Base-by-base conservation (phyloP, 2,329 filamentous ascomycete genomes). In the Venturia pyrina region DNA sequence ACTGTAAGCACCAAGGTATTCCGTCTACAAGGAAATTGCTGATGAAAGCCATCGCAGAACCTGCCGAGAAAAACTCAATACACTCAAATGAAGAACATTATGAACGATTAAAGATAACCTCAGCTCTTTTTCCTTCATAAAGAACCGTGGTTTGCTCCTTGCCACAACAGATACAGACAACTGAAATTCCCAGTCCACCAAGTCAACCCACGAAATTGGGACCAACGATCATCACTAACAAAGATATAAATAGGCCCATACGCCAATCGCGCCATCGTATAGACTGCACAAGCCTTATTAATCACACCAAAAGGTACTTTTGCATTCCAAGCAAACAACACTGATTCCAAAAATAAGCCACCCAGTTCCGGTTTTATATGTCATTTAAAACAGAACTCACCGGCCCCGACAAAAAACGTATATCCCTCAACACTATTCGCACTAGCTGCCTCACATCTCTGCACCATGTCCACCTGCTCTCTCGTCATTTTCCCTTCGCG, bases 381-480 rank as follows among this genome's bases (percentile, higher is more conserved):
- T 8, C 7, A 40, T 40, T 11, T 40, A 11, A 5, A 40, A 40
- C 4, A 11, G 19, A 28, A 40, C n/a, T n/a, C 40, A 61, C 57
- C 57, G 19, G 57, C 32, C 3, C 57, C 57, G 3, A 37, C 1
- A 43, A 61, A 40, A 19, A 37, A 32, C 1, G 57, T 40, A 43
- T 61, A 61, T 7, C 57, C 24, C 21, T 61, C 57, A 6, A 61
- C 57, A 43, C 57, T 61, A 40, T 61, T 61, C 28, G 57, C 57
- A 61, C 32, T 40, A 43, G 57, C 57, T 1, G 32, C 57, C 40
- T 61, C 57, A 21, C 28, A 61, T 17, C 34, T 37, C 28, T 61
- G 28, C 19, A 61, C 28, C 57, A 40, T 61, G 10, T 37, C 57
- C 19, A 61, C 57, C 40, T 61, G 57, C n/a, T 60, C 57, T 19